Evolutionary conservation across 805 yeast genomes (phyloP).

Genomic region (Saccharomycopsis fibuligera): DNA sequence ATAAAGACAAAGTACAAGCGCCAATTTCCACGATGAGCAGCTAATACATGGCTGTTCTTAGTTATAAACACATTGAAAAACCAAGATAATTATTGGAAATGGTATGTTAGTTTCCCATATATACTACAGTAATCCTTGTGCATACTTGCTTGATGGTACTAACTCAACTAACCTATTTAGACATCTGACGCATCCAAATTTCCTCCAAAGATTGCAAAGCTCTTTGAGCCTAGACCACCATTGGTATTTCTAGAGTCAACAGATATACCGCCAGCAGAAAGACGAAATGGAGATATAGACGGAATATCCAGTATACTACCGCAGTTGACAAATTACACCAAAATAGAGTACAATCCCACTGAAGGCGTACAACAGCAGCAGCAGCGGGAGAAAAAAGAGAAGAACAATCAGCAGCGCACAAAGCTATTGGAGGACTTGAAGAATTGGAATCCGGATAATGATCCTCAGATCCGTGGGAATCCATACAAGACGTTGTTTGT

Average conservation of each 20-base stretch:
- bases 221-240: conserved; percentile 51
- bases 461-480: conserved; percentile 56
- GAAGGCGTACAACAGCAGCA: conserved; percentile 30
- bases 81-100: too few species aligned
- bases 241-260: conserved; percentile 37
- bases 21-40: too few species aligned
- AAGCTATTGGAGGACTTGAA: conserved; percentile 6
- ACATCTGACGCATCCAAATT: conserved; percentile 28
- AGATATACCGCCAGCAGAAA: conserved; percentile 39
- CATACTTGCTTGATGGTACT: too few species aligned
- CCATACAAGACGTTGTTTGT: conserved; percentile 77
- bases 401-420: conserved; percentile 3
- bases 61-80: too few species aligned
- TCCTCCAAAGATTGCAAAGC: conserved; percentile 36
- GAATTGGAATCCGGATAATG: conserved; percentile 50
- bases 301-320: conserved; percentile 34
- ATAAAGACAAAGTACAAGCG: too few species aligned
- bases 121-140: too few species aligned
- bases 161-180: conserved; percentile 2
- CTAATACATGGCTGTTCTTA: too few species aligned
- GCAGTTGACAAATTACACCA: conserved; percentile 24
- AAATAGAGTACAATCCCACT: conserved; percentile 26
- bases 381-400: conserved; percentile 25
- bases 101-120: too few species aligned
- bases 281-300: conserved; percentile 38